phyloP scores from a whole-genome alignment of 352 stramenopile genomes.

The Phytophthora hibernalis region DNA sequence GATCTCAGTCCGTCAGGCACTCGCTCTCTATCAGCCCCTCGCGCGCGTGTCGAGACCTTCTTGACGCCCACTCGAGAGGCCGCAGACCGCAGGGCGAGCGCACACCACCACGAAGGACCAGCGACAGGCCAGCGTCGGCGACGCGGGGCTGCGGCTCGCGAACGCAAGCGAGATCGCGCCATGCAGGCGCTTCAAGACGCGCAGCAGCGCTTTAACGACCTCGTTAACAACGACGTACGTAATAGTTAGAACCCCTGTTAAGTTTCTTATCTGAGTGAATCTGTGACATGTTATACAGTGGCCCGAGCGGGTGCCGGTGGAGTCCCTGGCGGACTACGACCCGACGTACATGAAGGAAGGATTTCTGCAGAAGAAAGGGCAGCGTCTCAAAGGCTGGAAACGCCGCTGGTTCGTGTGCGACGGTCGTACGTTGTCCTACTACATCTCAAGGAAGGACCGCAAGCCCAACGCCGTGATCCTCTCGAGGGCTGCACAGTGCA shows the following conservation, averaged over 20 bases:
- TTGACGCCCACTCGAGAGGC: constrained; percentile 1
- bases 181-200: constrained; percentile 83
- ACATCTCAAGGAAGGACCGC: constrained; percentile 81
- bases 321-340: constrained; percentile 59
- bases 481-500: constrained; percentile 83
- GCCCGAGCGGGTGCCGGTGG: constrained; percentile 67
- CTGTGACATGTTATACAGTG: constrained; percentile 35
- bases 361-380: constrained; percentile 87
- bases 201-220: constrained; percentile 81
- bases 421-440: constrained; percentile 82
- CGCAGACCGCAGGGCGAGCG: not conserved
- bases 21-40: constrained; percentile 35
- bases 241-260: not conserved
- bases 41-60: constrained; percentile 9
- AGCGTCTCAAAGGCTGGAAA: constrained; percentile 85
- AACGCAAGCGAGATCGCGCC: constrained; percentile 60
- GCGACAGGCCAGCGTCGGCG: constrained; percentile 21
- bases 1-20: constrained; percentile 7
- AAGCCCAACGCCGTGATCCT: constrained; percentile 86
- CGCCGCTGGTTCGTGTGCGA: constrained; percentile 89
- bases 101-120: constrained; percentile 40
- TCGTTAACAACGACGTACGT: constrained; percentile 76
- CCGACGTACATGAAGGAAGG: constrained; percentile 81
- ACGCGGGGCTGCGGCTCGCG: constrained; percentile 31
- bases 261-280: not conserved